A percentile compares a stretch with the other conserved stretches of the same genome.
Evolutionary conservation across 495 filamentous ascomycete species (phyloP).

Genomic region (Penicillium longicatenatum): DNA sequence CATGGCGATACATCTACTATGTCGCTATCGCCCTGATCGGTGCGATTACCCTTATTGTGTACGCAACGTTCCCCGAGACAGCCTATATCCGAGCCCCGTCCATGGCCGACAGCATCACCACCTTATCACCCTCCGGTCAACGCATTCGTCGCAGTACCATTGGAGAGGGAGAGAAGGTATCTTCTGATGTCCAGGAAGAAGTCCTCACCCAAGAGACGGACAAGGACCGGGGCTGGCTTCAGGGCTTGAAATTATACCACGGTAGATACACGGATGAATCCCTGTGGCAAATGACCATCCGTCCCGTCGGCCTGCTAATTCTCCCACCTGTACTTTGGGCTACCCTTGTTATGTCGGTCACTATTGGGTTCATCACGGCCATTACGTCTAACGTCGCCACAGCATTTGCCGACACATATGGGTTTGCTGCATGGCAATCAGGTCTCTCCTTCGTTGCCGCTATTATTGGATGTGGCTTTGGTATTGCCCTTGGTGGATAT

Average conservation of each 20-base stretch:
- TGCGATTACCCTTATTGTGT: conserved; percentile 41
- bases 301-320: conserved; percentile 47
- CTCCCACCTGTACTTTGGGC: conserved; percentile 55
- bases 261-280: conserved; percentile 44
- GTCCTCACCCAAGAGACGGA: not conserved
- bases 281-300: conserved; percentile 47
- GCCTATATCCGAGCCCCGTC: conserved; percentile 29
- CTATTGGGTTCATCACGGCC: conserved; percentile 56
- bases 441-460: conserved; percentile 53
- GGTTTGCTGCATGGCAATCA: conserved; percentile 49
- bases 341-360: conserved; percentile 49
- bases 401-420: conserved; percentile 47
- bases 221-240: conserved; percentile 30
- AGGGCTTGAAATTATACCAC: conserved; percentile 39
- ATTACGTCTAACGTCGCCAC: conserved; percentile 53
- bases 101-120: conserved; percentile 19
- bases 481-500: conserved; percentile 50
- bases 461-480: conserved; percentile 50
- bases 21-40: conserved; percentile 49
- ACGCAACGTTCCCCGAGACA: conserved; percentile 59
- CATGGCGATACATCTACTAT: conserved; percentile 55
- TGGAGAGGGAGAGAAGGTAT: conserved; percentile 1
- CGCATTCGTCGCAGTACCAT: conserved; percentile 6
- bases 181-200: not conserved
- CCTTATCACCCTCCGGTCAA: conserved; percentile 12